These are phyloP conservation scores for Trypanosoma avium DNA, from an alignment of 208 protist genomes.

Conservation along the genomic window DNA sequence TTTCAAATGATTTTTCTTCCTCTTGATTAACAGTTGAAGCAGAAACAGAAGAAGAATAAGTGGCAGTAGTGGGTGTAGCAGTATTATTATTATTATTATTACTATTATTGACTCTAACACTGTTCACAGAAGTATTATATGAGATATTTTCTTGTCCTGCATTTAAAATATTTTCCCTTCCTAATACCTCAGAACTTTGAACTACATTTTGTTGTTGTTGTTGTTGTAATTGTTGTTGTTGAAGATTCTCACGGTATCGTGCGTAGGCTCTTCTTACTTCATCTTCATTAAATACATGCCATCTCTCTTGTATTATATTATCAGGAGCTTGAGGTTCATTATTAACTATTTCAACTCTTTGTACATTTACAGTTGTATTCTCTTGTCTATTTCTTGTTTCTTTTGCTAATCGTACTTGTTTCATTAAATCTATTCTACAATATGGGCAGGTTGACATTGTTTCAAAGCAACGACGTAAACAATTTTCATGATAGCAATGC, in stretches of 20 bases:
- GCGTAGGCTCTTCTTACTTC: conserved; percentile 36
- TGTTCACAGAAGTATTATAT: no score
- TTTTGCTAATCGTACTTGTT: conserved; percentile 1
- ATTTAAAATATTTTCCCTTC: no score
- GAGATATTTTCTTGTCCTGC: no score
- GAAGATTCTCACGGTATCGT: conserved; percentile 17
- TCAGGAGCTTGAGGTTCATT: not conserved
- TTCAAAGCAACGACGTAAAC: conserved; percentile 79
- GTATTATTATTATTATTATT: no score
- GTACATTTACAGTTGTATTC: not conserved
- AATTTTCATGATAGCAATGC: conserved; percentile 84
- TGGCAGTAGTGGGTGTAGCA: no score
- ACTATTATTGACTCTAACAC: no score
- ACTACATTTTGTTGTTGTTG: not conserved
- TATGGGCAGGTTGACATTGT: conserved; percentile 80
- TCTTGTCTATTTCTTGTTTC: not conserved
- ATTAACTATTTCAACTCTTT: not conserved
- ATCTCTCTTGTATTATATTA: not conserved
- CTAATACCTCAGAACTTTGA: not conserved
- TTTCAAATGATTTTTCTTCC: no score
- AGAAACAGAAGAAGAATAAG: no score
- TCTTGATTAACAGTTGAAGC: no score
- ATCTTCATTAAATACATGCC: conserved; percentile 6
- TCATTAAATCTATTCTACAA: conserved; percentile 66
- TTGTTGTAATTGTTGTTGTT: not conserved